phyloP scores from a whole-genome alignment of 257 asterid species.

The Primulina huaijiensis region DNA sequence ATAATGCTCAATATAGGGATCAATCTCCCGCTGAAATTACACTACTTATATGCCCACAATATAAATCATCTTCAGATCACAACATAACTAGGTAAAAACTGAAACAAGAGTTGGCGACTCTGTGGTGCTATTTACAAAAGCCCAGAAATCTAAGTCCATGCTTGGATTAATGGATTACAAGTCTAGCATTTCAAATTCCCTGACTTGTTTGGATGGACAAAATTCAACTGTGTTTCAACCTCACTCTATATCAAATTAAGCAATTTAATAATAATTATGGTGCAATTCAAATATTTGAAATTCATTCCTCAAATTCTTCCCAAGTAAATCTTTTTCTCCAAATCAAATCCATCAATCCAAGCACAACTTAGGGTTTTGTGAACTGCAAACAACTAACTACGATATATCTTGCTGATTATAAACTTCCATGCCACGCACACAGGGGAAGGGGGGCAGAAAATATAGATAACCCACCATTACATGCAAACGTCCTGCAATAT shows the following conservation, averaged over 20 bases:
- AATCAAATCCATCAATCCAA: too few species aligned
- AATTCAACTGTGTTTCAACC: not conserved
- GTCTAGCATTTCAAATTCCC: too few species aligned
- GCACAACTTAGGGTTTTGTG: not conserved
- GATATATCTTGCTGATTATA: not conserved
- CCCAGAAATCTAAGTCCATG: not conserved
- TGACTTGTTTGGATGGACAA: not conserved
- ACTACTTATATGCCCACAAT: not conserved
- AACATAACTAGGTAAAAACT: not conserved
- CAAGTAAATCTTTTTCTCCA: too few species aligned
- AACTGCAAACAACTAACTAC: not conserved
- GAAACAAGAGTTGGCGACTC: not conserved
- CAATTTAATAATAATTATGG: too few species aligned
- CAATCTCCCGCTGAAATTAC: conserved; percentile 1
- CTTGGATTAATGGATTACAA: not conserved
- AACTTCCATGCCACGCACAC: not conserved
- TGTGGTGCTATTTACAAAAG: not conserved
- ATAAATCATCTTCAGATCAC: not conserved
- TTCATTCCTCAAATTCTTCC: too few species aligned
- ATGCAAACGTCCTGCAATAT: conserved; percentile 75
- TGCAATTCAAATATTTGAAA: not conserved
- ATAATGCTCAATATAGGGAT: not conserved
- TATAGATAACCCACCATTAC: conserved; percentile 48
- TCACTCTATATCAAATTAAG: not conserved
- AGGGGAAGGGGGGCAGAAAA: conserved; percentile 12